Evolutionary conservation across 148 eudicot species (phyloP).

Genomic region (Heliosperma pusillum): DNA sequence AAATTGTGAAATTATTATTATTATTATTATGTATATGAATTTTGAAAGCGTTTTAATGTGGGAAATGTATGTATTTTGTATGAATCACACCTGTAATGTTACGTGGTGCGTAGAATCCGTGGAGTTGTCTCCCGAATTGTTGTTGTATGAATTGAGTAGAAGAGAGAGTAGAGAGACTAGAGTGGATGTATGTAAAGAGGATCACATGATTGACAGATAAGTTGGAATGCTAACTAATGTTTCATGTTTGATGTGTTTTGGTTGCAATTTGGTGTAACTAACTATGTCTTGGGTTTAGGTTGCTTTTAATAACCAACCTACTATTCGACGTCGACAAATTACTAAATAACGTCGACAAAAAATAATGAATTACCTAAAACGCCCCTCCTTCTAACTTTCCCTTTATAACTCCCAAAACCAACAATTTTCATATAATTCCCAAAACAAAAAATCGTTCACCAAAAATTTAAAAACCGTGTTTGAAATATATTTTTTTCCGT

Average conservation of each 20-base stretch:
- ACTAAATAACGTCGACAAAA: no score
- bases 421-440: no score
- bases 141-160: no score
- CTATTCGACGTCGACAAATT: no score
- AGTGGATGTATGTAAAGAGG: neutral
- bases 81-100: neutral
- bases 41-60: no score
- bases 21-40: neutral
- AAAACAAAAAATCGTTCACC: no score
- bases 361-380: no score
- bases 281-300: neutral
- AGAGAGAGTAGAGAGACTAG: no score
- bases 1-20: constrained; percentile 9
- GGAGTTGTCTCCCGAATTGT: neutral
- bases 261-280: neutral
- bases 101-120: neutral
- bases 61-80: neutral
- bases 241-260: neutral
- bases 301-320: neutral
- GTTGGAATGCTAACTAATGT: neutral
- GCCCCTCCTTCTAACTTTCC: no score
- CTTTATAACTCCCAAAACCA: no score
- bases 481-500: no score
- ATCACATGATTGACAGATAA: neutral
- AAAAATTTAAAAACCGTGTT: no score